A percentile compares a stretch with the other conserved stretches of the same genome.
Conservation (phyloP, 23 red algal species). For the Gracilaria vermiculophylla region DNA sequence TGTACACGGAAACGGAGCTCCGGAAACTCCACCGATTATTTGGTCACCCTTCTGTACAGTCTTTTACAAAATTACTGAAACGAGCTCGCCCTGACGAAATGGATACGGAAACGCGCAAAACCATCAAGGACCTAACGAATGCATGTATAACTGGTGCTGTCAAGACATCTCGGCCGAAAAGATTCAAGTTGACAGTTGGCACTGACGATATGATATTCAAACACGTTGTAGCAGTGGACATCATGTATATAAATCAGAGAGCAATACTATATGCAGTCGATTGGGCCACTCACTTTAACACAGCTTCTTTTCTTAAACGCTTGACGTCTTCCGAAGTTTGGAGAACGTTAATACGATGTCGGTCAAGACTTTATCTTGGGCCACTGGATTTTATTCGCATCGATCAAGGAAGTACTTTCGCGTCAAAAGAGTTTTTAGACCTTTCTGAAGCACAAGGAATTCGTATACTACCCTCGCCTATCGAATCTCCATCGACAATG, state of each 20-base stretch:
- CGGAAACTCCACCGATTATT: background rate
- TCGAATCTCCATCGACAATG: constrained; percentile 25
- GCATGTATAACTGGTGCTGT: constrained; percentile 2
- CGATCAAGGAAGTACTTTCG: constrained; percentile 16
- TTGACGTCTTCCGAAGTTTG: constrained; percentile 10
- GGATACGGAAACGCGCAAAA: background rate
- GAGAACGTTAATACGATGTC: background rate
- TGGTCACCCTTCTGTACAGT: background rate
- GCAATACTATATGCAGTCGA: constrained; percentile 26
- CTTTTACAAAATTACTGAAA: background rate
- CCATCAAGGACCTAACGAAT: constrained; percentile 21
- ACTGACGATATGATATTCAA: constrained; percentile 24
- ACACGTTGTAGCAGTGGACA: constrained; percentile 40
- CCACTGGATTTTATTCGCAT: constrained; percentile 24
- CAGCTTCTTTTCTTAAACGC: constrained; percentile 2
- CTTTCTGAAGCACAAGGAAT: too few species aligned
- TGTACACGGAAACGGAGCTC: background rate
- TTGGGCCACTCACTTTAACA: constrained; percentile 22
- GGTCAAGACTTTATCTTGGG: background rate
- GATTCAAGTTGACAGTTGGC: constrained; percentile 39
- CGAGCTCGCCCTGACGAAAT: background rate
- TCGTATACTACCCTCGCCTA: constrained; percentile 1
- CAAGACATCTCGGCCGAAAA: constrained; percentile 14
- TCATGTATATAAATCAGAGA: constrained; percentile 7
- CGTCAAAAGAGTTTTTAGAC: too few species aligned